These are phyloP conservation scores for Albizia julibrissin DNA, from an alignment of 306 rosid genomes.

Conservation along the genomic window DNA sequence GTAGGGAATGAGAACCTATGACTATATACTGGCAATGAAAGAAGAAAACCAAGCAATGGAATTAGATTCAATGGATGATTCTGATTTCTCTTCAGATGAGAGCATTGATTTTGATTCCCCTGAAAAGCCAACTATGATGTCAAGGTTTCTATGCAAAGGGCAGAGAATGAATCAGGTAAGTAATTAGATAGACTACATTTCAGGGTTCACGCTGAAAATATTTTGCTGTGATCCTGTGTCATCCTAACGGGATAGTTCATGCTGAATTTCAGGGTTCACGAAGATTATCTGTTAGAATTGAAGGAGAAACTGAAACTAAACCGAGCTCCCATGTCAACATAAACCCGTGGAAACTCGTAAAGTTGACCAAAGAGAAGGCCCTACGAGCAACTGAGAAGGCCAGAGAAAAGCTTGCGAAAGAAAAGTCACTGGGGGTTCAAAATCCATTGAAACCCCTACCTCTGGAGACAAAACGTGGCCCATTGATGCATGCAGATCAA, in stretches of 20 bases:
- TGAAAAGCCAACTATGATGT: conserved; percentile 66
- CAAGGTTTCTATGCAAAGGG: conserved; percentile 70
- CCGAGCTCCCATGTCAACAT: conserved; percentile 72
- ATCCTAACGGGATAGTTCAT: conserved; percentile 28
- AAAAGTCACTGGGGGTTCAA: conserved; percentile 49
- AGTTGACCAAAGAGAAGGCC: conserved; percentile 84
- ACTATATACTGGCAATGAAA: conserved; percentile 91
- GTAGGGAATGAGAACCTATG: conserved; percentile 97
- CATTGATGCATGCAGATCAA: conserved; percentile 39
- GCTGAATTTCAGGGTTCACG: conserved; percentile 58
- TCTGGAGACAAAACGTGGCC: conserved; percentile 68
- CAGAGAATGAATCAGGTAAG: conserved; percentile 47
- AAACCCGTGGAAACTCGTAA: conserved; percentile 84
- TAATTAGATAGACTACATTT: conserved; percentile 13
- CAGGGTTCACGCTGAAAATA: too few species aligned
- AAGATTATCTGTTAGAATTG: conserved; percentile 77
- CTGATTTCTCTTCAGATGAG: conserved; percentile 81
- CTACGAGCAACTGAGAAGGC: conserved; percentile 79
- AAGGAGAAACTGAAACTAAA: conserved; percentile 63
- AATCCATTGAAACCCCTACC: conserved; percentile 75
- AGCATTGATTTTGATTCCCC: conserved; percentile 87
- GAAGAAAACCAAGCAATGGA: conserved; percentile 70
- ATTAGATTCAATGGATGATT: conserved; percentile 65
- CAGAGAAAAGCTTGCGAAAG: conserved; percentile 64
- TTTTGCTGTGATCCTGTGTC: conserved; percentile 6